phyloP scores from a whole-genome alignment of 139 green algal species.

The Chlorella ohadii region DNA sequence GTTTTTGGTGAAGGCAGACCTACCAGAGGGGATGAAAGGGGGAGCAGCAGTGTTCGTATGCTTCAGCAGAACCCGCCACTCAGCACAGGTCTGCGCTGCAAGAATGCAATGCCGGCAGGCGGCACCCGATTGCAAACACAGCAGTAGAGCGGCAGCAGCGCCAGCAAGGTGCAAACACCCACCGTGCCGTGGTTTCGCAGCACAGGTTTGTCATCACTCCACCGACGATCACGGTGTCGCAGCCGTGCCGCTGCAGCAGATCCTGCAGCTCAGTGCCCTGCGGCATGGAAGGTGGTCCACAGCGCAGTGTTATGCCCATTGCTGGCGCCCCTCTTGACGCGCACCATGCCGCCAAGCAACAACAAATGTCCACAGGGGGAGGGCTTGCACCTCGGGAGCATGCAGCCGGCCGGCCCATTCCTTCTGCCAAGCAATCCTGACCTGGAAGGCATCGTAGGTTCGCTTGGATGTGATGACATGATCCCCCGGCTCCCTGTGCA shows the following conservation, averaged over 20 bases:
- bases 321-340: background rate
- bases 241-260: background rate
- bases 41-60: background rate
- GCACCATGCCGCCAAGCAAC: too few species aligned
- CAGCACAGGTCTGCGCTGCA: too few species aligned
- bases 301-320: background rate
- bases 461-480: constrained; percentile 25
- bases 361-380: too few species aligned
- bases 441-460: constrained; percentile 41
- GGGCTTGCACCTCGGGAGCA: too few species aligned
- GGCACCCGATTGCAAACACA: too few species aligned
- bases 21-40: background rate
- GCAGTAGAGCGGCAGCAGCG: too few species aligned
- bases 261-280: constrained; percentile 29
- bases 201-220: constrained; percentile 36
- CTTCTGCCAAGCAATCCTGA: too few species aligned
- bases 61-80: background rate
- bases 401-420: too few species aligned
- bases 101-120: too few species aligned
- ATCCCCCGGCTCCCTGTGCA: background rate
- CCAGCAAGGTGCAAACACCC: too few species aligned
- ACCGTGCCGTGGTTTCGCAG: constrained; percentile 28
- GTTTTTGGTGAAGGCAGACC: constrained; percentile 33
- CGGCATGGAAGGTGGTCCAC: background rate
- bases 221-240: constrained; percentile 15